Base-by-base conservation (phyloP, 306 rosid species). In the Sicyos edulis region DNA sequence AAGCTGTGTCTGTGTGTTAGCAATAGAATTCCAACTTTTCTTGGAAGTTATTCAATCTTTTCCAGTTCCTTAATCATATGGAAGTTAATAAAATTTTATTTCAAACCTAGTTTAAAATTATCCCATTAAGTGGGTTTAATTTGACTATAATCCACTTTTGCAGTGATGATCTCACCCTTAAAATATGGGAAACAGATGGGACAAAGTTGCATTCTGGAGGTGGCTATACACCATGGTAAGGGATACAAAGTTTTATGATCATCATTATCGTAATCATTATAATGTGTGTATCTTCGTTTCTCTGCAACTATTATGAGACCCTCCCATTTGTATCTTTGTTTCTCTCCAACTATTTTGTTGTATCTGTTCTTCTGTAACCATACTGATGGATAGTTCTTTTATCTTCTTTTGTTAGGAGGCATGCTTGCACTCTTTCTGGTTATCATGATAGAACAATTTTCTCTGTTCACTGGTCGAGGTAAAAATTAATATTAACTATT, bases 391-490 rank as follows among this genome's bases (percentile, higher is more conserved):
- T 16, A 72, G 62, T 81, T 79, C 71, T 16, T 78, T 76, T 76
- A 81, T 76, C 26, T 78, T 69, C 72, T 29, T 64, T 79, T 81
- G 78, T 85, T 91, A 91, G 97, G 97, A 87, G 82, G 69, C 99
- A 93, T 85, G 63, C 78, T 77, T 87, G 95, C 82, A 91, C 95
- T 71, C 91, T 93, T 77, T 51, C 95, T 13, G 99, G 97, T 73
- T 87, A 86, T 85, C 99, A 93, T 80, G 99, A 89, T 64, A 93
- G 99, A 82, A 93, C 99, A 63, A 79, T 93, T 75, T 93, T 91
- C 83, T 91, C 99, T n/a, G 92, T 87, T 76, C 89, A 93, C 75
- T 93, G 99, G 97, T 91, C 96, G 45, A 91, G 99, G 99, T 93
- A 85, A 60, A 5, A 37, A 37, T 37, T 37, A 37, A 37, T 76